Evolutionary conservation across 1,284 basidiomycete species (phyloP), one percentile per base, ranked within the genome.

Genomic region (Farysia itapuensis): DNA sequence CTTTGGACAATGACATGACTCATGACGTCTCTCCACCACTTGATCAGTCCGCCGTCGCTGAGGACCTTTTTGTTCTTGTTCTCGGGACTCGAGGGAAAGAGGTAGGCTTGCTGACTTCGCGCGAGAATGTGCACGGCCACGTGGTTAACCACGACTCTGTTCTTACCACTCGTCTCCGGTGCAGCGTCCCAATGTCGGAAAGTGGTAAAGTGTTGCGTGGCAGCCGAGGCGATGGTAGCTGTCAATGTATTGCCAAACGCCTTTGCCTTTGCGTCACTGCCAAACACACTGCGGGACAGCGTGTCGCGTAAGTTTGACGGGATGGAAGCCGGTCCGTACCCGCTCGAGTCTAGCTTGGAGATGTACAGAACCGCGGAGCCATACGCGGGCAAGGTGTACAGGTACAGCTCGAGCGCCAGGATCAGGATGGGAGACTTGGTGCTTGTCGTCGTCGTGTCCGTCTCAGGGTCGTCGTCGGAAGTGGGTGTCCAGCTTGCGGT

Each of bases 321-420:
- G 11, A 63, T 41, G 4, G 46, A 14, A 5, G 34, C 25, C 4
- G 69, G 72, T 0, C 81, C 84, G 59, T 89, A 90, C 0, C 93
- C 93, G 0, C 90, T 91, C 12, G 91, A 86, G 76, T 97, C 95
- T 43, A 96, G 85, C 78, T 98, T 98, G 38, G 89, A 89, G 35
- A 97, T 82, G 78, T 97, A 96, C 18, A 98, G 79, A 25, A 98
- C 82, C 1, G 84, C 85, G 43, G 82, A 83, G 2, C 81, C 82
- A 2, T 86, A 86, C 2, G 82, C 67, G 4, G 87, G 86, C 36
- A 89, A 72, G 33, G 84, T 84, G 80, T 91, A 96, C 23, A 96
- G 79, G 43, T 81, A 83, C 0, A 86, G 88, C 70, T 94, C 90
- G 54, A 97, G 82, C 1, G 86, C 94, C 6, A 85, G 82, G 21